phyloP scores from a whole-genome alignment of 306 rosid genomes.

The Astragalus membranaceus region DNA sequence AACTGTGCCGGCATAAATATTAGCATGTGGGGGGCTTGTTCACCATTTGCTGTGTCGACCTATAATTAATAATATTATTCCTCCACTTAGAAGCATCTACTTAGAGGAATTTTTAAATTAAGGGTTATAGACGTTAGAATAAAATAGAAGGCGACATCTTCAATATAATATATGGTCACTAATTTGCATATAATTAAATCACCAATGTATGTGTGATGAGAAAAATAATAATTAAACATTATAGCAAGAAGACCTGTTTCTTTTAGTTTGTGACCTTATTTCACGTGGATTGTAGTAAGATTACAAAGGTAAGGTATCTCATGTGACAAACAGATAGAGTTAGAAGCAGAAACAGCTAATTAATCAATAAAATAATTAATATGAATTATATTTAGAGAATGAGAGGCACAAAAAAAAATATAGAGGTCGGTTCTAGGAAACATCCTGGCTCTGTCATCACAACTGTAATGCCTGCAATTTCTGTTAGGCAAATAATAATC shows the following conservation, averaged over 20 bases:
- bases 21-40: constrained; percentile 47
- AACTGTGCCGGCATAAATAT: constrained; percentile 38
- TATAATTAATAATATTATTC: constrained; percentile 19
- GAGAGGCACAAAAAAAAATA: background rate
- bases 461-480: constrained; percentile 30
- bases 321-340: constrained; percentile 48
- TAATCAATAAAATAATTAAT: constrained; percentile 1
- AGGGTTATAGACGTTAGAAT: background rate
- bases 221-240: constrained; percentile 1
- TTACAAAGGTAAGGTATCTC: constrained; percentile 40
- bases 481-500: constrained; percentile 7
- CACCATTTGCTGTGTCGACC: constrained; percentile 34
- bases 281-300: constrained; percentile 50
- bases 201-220: constrained; percentile 13
- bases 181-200: constrained; percentile 8
- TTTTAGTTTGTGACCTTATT: constrained; percentile 10
- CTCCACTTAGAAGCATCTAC: constrained; percentile 25
- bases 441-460: constrained; percentile 29
- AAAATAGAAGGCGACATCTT: constrained; percentile 24
- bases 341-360: constrained; percentile 43
- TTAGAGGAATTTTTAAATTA: background rate
- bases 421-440: constrained; percentile 27
- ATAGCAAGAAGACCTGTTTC: too few relatives aligned
- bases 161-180: constrained; percentile 12
- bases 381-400: constrained; percentile 21